phyloP scores from a whole-genome alignment of 129 eudicot genomes.

The Silybum marianum region DNA sequence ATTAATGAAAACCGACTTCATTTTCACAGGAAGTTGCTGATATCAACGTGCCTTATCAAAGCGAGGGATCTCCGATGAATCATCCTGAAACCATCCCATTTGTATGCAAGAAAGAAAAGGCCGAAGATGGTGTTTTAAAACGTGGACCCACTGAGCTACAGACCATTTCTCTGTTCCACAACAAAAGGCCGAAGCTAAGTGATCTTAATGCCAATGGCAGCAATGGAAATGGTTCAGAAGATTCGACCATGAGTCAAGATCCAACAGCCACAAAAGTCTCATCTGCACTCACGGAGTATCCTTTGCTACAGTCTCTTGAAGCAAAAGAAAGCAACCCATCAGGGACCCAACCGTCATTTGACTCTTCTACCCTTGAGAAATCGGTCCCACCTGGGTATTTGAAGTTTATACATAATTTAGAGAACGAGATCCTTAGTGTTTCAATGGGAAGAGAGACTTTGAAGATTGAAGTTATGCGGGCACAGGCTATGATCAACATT shows the following conservation, averaged over 20 bases:
- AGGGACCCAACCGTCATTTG: slow-evolving; percentile 53
- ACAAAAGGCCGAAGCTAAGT: slow-evolving; percentile 50
- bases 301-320: slow-evolving; percentile 58
- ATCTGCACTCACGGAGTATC: slow-evolving; percentile 50
- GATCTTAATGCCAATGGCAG: slow-evolving; percentile 49
- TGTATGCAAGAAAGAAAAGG: slow-evolving; percentile 67
- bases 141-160: slow-evolving; percentile 42
- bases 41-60: slow-evolving; percentile 33
- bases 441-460: slow-evolving; percentile 87
- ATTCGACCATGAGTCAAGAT: slow-evolving; percentile 67
- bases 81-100: slow-evolving; percentile 45
- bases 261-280: slow-evolving; percentile 37
- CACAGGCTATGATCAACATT: slow-evolving; percentile 86
- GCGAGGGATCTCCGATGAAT: slow-evolving; percentile 34
- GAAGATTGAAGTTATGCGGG: slow-evolving; percentile 94
- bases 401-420: slow-evolving; percentile 71
- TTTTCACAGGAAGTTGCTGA: slow-evolving; percentile 41
- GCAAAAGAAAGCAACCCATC: slow-evolving; percentile 49
- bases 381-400: slow-evolving; percentile 91
- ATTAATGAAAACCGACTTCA: slow-evolving; percentile 12
- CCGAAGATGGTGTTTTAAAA: slow-evolving; percentile 47
- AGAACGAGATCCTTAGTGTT: slow-evolving; percentile 66
- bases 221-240: slow-evolving; percentile 65
- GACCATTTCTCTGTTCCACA: slow-evolving; percentile 52
- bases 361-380: slow-evolving; percentile 74